phyloP scores from a whole-genome alignment of 2,329 filamentous ascomycete species.

The Venturia pyrina region DNA sequence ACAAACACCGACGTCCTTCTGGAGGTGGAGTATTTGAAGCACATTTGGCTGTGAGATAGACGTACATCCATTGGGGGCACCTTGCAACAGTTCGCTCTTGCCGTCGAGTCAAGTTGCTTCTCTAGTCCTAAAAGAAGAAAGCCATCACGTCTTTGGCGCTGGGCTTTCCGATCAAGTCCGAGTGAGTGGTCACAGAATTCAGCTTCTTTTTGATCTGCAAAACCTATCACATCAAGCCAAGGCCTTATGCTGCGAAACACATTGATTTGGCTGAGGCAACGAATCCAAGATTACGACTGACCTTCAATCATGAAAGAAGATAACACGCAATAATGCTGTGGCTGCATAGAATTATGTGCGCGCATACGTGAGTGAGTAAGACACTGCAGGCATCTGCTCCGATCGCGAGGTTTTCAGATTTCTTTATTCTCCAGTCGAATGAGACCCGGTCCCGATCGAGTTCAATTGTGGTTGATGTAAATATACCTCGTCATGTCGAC shows the following conservation, averaged over 20 bases:
- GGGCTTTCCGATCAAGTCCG: too few species aligned
- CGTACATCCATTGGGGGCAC: neutral
- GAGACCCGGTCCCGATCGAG: neutral
- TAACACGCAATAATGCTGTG: neutral
- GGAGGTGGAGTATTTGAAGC: neutral
- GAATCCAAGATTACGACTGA: too few species aligned
- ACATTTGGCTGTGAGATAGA: neutral
- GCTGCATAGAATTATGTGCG: neutral
- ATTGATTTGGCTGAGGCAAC: neutral
- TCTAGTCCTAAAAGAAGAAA: neutral
- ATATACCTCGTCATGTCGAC: neutral
- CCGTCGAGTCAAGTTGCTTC: neutral
- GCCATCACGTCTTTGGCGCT: neutral
- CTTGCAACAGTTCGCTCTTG: neutral
- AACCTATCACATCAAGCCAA: neutral
- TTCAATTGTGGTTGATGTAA: neutral
- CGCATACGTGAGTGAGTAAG: neutral
- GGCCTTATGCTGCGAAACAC: neutral
- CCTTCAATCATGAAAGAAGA: too few species aligned
- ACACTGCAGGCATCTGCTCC: neutral
- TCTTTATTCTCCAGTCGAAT: neutral
- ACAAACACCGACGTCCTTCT: neutral
- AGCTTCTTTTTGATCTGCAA: neutral
- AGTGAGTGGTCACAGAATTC: neutral
- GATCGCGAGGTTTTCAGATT: neutral